Percentiles rank a stretch among this genome's conserved stretches.
These are phyloP conservation scores for Dryas integrifolia DNA, from an alignment of 331 rosid species.

Conservation along the genomic window DNA sequence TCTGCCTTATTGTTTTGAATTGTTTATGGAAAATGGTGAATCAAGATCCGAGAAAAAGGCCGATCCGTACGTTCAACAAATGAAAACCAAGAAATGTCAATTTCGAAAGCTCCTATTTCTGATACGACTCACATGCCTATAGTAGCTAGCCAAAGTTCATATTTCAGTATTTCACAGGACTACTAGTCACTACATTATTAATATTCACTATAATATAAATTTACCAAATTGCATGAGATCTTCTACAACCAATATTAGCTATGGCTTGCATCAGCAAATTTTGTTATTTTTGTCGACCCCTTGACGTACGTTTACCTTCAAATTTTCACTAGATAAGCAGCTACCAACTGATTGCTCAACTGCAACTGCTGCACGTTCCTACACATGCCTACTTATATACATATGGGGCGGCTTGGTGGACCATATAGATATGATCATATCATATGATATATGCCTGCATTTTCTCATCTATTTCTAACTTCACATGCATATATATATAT, in stretches of 20 bases:
- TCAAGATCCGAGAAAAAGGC: background rate
- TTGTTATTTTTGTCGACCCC: too few relatives aligned
- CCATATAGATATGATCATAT: background rate
- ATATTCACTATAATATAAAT: too few relatives aligned
- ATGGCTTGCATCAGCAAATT: too few relatives aligned
- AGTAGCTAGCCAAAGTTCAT: background rate
- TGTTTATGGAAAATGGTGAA: background rate
- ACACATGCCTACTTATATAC: background rate
- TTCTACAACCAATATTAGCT: too few relatives aligned
- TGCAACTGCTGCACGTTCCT: background rate
- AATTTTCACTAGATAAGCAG: too few relatives aligned
- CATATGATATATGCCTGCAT: background rate
- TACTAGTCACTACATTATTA: too few relatives aligned
- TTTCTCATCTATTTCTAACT: background rate
- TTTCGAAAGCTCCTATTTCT: background rate
- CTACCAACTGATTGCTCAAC: too few relatives aligned
- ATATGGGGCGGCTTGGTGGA: background rate
- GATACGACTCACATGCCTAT: constrained; percentile 3
- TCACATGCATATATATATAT: background rate
- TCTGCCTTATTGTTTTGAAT: background rate
- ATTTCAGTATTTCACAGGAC: too few relatives aligned
- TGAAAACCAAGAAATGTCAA: background rate
- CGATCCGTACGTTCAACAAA: background rate
- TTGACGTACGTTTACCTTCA: background rate
- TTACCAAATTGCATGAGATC: too few relatives aligned